Conservation (phyloP, 192 early-diverging fungal species). For the Mortierella hygrophila region DNA sequence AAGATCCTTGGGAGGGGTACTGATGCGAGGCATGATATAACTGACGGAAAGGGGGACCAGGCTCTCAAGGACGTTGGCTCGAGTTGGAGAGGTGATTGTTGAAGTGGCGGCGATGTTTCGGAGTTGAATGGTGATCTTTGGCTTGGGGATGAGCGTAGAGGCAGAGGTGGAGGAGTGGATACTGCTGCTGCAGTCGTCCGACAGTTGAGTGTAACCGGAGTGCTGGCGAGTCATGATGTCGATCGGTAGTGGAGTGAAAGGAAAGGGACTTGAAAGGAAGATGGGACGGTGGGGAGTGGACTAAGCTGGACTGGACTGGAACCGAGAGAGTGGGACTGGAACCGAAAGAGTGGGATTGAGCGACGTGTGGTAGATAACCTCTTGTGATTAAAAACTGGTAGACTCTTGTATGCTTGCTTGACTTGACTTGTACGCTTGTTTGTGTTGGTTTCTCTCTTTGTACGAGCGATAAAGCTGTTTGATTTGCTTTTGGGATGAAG, state of each 20-base stretch:
- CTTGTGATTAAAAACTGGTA: not conserved
- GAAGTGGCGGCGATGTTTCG: conserved; percentile 28
- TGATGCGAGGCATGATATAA: conserved; percentile 4
- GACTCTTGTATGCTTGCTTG: not conserved
- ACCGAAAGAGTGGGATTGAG: not conserved
- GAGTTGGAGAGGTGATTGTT: not conserved
- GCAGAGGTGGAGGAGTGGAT: not conserved
- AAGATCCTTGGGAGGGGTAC: not conserved
- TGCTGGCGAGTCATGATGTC: not conserved
- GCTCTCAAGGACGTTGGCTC: conserved; percentile 15
- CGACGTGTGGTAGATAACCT: not conserved
- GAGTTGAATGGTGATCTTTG: conserved; percentile 11
- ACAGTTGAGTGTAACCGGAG: not conserved
- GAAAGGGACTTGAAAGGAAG: not conserved
- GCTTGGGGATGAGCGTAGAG: not conserved
- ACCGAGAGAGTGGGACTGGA: not conserved
- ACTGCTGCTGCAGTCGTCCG: not conserved
- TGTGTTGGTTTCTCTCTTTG: not conserved
- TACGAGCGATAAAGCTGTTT: not conserved
- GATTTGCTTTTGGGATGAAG: not conserved
- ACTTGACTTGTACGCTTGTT: not conserved
- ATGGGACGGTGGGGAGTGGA: not conserved
- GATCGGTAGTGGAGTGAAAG: not conserved
- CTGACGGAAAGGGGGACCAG: conserved; percentile 19
- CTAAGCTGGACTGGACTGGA: not conserved